Conservation (phyloP, 2,329 filamentous ascomycete species). For the Sarocladium brachiariae region DNA sequence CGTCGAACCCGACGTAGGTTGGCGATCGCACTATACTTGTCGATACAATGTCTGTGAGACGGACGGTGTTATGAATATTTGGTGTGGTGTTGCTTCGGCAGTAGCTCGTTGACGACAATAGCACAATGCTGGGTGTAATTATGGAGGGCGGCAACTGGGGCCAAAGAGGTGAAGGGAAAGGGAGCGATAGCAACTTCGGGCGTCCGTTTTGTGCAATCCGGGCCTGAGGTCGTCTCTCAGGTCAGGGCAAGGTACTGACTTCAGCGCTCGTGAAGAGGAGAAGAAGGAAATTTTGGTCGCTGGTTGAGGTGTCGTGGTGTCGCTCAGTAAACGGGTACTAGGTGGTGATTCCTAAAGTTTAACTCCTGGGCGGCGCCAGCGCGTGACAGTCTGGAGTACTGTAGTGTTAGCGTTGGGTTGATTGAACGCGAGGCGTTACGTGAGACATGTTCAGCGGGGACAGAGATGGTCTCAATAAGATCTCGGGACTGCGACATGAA, state of each 20-base stretch:
- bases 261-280: background rate
- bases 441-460: background rate
- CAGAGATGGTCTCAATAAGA: background rate
- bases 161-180: slow-evolving; percentile 44
- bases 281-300: background rate
- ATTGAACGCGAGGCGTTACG: background rate
- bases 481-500: background rate
- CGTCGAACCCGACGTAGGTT: slow-evolving; percentile 10
- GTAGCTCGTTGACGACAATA: too few species aligned
- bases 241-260: background rate
- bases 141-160: slow-evolving; percentile 47
- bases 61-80: too few species aligned
- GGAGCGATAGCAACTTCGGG: slow-evolving; percentile 36
- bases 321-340: background rate
- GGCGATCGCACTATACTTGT: background rate
- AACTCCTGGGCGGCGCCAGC: background rate
- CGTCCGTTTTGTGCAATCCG: slow-evolving; percentile 42
- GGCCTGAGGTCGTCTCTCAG: background rate
- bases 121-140: slow-evolving; percentile 20
- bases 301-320: background rate
- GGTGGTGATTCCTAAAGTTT: background rate
- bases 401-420: background rate
- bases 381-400: slow-evolving; percentile 1
- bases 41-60: background rate
- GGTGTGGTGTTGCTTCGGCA: too few species aligned